Evolutionary conservation across 2,329 filamentous ascomycete genomes (phyloP), one percentile per base, ranked within the genome.

Genomic region (Aspergillus latus): DNA sequence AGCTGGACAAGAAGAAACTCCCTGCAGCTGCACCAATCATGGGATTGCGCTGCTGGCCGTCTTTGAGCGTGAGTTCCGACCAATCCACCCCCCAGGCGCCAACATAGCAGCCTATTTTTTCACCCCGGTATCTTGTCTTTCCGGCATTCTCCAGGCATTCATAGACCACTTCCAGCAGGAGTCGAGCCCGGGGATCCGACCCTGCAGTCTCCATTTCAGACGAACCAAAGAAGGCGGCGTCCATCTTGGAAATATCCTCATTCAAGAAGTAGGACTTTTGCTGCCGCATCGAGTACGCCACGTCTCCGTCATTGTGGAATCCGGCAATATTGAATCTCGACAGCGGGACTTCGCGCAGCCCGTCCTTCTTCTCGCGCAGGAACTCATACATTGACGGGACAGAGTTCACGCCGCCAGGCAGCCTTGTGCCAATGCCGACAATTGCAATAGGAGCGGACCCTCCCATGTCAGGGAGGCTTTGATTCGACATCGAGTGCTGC

Each of bases 101-200:
- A 2, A 66, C 59, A 40, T 51, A 65, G 49, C 58, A 64, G 0
- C 70, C 67, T 6, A 66, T 64, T 21, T 68, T 61, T 16, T 59
- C 57, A 9, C 74, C 69, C 11, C 59, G 26, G 62, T 65, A 68
- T 29, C 60, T n/a, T 8, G 54, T 42, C 43, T 70, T 39, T 11
- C 69, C 65, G 1, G 57, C 64, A 46, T 62, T 65, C 29, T 72
- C 69, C 2, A 74, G 34, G 10, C 62, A 66, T 39, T 73, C 71
- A 26, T 60, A 65, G 1, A 62, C 58, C 3, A 69, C 62, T 42
- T 73, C 70, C 0, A 73, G 54, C 0, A 72, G 39, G 6, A 62
- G 49, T 1, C 67, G 52, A 39, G 72, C 69, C 40, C 72, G 69
- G 0, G 70, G 71, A 40, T 72, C 71, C 16, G 64, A 40, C 2